phyloP scores from a whole-genome alignment of 176 grass and related monocot species.

The Tuctoria greenei region DNA sequence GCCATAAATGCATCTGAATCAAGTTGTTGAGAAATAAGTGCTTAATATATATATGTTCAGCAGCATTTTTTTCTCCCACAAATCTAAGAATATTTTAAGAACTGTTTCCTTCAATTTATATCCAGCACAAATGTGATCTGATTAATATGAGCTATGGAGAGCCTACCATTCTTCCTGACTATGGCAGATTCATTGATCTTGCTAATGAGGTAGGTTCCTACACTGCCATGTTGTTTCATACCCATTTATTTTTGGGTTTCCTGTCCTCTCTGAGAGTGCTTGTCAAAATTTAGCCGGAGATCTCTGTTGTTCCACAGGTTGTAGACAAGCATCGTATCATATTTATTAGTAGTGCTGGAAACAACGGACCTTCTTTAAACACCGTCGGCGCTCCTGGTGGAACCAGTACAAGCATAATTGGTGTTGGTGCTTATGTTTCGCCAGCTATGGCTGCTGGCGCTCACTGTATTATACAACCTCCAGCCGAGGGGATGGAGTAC shows the following conservation, averaged over 20 bases:
- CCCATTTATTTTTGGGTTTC: conserved; percentile 4
- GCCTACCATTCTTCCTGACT: conserved; percentile 89
- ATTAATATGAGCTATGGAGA: conserved; percentile 99
- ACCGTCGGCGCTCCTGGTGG: conserved; percentile 97
- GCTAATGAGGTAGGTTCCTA: conserved; percentile 73
- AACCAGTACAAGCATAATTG: conserved; percentile 93
- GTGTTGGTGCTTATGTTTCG: conserved; percentile 97
- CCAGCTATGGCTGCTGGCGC: conserved; percentile 98
- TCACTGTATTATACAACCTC: conserved; percentile 85
- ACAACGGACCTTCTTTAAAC: conserved; percentile 82
- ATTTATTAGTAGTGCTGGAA: conserved; percentile 96
- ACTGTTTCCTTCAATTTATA: conserved; percentile 28
- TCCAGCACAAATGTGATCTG: conserved; percentile 98
- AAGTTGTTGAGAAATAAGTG: conserved; percentile 17
- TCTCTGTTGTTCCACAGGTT: conserved; percentile 58
- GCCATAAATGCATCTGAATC: conserved; percentile 13
- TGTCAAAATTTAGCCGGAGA: conserved; percentile 28
- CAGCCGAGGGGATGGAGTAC: conserved; percentile 86
- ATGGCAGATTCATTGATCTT: conserved; percentile 96
- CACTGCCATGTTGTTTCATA: conserved; percentile 33
- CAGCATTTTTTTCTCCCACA: conserved; percentile 14
- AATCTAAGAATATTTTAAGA: conserved; percentile 21
- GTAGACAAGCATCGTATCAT: conserved; percentile 90
- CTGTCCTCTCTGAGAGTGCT: background rate
- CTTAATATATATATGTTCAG: conserved; percentile 15